phyloP scores from a whole-genome alignment of 2,329 filamentous ascomycete species.

The Diaporthe australafricana region DNA sequence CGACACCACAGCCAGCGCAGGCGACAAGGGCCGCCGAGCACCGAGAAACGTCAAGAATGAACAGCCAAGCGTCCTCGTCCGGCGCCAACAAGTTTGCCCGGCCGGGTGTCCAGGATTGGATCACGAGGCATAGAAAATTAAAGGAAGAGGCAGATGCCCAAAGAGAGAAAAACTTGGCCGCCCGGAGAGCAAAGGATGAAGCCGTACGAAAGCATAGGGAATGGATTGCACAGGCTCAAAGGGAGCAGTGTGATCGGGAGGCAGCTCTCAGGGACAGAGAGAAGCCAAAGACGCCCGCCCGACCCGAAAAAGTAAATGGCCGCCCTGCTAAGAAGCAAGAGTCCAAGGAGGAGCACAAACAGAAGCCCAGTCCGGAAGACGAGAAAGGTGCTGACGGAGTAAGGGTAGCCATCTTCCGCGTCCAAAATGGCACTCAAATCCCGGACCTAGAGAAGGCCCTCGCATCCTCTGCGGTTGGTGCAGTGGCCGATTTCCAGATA shows the following conservation, averaged over 20 bases:
- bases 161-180: neutral
- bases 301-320: neutral
- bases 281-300: neutral
- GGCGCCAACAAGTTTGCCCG: neutral
- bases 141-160: neutral
- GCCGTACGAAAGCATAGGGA: neutral
- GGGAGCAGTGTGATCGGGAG: neutral
- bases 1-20: neutral
- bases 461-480: neutral
- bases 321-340: neutral
- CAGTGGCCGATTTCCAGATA: neutral
- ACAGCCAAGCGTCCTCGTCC: neutral
- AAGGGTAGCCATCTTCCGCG: neutral
- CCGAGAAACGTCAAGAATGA: neutral
- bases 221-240: too few species aligned
- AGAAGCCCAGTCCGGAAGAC: neutral
- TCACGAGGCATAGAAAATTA: neutral
- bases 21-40: neutral
- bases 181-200: neutral
- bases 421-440: neutral
- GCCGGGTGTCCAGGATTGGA: neutral
- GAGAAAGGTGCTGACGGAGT: too few species aligned
- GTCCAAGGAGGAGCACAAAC: neutral
- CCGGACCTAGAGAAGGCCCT: neutral
- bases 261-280: neutral